Conservation (phyloP, 163 green algal genomes). For the Scenedesmus sp. region DNA sequence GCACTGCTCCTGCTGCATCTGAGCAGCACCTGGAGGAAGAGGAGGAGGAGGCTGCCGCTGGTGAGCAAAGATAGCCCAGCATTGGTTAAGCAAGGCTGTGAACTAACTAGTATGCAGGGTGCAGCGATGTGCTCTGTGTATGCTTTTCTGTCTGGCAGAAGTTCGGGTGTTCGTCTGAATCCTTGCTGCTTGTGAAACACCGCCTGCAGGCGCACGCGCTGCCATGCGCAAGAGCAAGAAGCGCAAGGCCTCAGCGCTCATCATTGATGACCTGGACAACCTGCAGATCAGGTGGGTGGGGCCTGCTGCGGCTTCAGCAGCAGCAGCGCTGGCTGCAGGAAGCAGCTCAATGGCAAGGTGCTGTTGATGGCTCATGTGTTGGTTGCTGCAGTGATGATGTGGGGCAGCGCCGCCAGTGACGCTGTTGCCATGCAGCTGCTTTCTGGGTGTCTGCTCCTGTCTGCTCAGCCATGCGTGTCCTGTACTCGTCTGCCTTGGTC, state of each 20-base stretch:
- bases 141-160: neutral
- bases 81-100: too few species aligned
- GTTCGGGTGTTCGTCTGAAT: neutral
- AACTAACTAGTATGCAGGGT: too few species aligned
- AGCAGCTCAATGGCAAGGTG: too few species aligned
- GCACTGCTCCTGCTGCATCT: neutral
- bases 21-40: neutral
- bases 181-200: neutral
- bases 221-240: neutral
- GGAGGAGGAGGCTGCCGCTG: neutral
- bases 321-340: neutral
- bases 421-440: too few species aligned
- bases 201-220: neutral
- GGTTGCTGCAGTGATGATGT: too few species aligned
- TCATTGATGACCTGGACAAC: slow-evolving; percentile 50
- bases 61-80: neutral
- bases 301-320: neutral
- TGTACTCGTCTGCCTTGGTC: too few species aligned
- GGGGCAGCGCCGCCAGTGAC: too few species aligned
- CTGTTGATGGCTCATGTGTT: too few species aligned
- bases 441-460: too few species aligned
- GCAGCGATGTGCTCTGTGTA: neutral
- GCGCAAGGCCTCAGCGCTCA: neutral
- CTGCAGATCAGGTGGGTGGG: slow-evolving; percentile 41
- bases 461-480: too few species aligned